These are phyloP conservation scores for Kwoniella mangroviensis DNA, from an alignment of 768 basidiomycete genomes.

Conservation along the genomic window DNA sequence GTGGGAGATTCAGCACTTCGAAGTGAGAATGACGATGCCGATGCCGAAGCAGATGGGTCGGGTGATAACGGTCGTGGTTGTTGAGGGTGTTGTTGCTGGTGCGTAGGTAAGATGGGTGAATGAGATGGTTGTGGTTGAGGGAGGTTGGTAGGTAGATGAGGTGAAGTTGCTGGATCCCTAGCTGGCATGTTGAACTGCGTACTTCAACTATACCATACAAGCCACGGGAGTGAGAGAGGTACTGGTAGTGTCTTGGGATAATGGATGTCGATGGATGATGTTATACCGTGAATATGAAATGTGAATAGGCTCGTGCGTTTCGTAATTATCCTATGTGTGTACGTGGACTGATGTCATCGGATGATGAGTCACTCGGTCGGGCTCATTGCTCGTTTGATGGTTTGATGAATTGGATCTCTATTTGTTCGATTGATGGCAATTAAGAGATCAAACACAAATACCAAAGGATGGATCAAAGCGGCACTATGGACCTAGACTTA, in stretches of 20 bases:
- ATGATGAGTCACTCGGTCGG: no score
- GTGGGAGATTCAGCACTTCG: slow-evolving; percentile 2
- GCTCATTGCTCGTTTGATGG: not conserved
- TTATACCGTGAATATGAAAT: not conserved
- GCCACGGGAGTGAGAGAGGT: not conserved
- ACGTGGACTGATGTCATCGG: slow-evolving; percentile 13
- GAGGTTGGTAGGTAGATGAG: slow-evolving; percentile 30
- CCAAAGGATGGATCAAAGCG: not conserved
- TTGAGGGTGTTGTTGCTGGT: not conserved
- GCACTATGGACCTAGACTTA: not conserved
- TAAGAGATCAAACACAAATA: not conserved
- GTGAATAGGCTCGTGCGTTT: slow-evolving; percentile 3
- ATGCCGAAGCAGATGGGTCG: slow-evolving; percentile 27
- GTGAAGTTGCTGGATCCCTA: slow-evolving; percentile 50
- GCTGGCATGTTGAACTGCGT: slow-evolving; percentile 41
- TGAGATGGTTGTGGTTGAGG: slow-evolving; percentile 8
- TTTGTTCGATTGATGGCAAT: not conserved
- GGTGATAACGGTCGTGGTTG: slow-evolving; percentile 8
- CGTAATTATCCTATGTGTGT: not conserved
- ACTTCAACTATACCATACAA: not conserved
- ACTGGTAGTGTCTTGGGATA: not conserved
- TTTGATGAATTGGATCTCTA: not conserved
- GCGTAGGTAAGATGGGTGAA: slow-evolving; percentile 24
- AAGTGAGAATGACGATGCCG: slow-evolving; percentile 32
- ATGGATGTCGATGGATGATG: not conserved